A percentile compares a stretch with the other conserved stretches of the same genome.
Conservation (phyloP, 306 rosid species). For the Hippophae tibetana region DNA sequence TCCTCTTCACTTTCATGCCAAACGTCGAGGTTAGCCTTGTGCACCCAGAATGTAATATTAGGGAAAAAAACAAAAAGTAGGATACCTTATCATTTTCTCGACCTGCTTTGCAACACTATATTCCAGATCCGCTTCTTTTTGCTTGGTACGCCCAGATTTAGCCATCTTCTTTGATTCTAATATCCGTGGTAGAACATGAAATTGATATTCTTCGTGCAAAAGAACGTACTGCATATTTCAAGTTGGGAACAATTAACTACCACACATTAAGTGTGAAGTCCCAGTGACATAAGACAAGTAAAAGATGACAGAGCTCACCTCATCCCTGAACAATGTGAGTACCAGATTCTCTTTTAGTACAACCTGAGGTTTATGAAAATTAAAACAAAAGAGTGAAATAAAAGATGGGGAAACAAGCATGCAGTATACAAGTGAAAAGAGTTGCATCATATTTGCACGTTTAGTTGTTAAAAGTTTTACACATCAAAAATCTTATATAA, state of each 20-base stretch:
- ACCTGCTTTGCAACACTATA: conserved; percentile 98
- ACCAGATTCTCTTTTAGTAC: conserved; percentile 86
- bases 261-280: conserved; percentile 8
- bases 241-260: conserved; percentile 17
- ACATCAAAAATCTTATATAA: too few species aligned
- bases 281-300: neutral
- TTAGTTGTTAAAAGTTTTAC: too few species aligned
- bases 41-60: neutral
- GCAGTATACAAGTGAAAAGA: neutral
- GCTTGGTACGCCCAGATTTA: conserved; percentile 93
- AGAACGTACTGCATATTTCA: conserved; percentile 54
- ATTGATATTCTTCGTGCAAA: conserved; percentile 91
- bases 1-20: neutral
- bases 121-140: conserved; percentile 95
- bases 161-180: conserved; percentile 99
- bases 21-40: conserved; percentile 1
- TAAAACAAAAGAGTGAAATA: conserved; percentile 6
- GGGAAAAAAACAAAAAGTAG: conserved; percentile 18
- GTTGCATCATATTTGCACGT: too few species aligned
- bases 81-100: conserved; percentile 94
- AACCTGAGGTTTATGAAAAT: conserved; percentile 31
- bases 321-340: conserved; percentile 87
- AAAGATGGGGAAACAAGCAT: conserved; percentile 10
- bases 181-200: conserved; percentile 79
- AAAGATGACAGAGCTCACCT: conserved; percentile 38